Evolutionary conservation across 2,329 filamentous ascomycete species (phyloP).

Genomic region (Penicillium sp.): DNA sequence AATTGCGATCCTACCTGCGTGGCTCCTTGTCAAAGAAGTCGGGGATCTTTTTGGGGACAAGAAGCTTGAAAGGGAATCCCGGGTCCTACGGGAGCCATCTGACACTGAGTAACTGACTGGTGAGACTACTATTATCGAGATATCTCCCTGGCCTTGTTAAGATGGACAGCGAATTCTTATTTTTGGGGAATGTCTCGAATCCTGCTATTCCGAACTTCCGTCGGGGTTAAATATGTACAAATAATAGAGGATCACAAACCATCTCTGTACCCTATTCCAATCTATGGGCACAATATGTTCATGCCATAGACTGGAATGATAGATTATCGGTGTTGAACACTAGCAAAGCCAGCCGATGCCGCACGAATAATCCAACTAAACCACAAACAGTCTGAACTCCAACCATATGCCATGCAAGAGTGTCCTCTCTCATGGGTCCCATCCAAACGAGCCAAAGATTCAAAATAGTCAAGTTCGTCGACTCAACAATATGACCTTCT

Average conservation of each 20-base stretch:
- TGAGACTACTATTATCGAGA: no score
- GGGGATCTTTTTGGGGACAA: slow-evolving; percentile 40
- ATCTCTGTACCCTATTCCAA: neutral
- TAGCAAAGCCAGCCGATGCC: slow-evolving; percentile 81
- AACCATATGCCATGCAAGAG: slow-evolving; percentile 76
- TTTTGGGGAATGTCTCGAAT: neutral
- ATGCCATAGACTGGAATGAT: slow-evolving; percentile 27
- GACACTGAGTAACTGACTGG: neutral
- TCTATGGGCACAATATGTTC: neutral
- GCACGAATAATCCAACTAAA: slow-evolving; percentile 77
- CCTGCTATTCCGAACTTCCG: neutral
- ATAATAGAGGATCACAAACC: neutral
- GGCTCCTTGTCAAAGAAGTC: slow-evolving; percentile 64
- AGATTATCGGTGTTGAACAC: slow-evolving; percentile 88
- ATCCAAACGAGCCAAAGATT: slow-evolving; percentile 97
- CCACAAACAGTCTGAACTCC: slow-evolving; percentile 75
- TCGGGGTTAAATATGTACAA: slow-evolving; percentile 8
- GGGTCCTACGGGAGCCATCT: neutral
- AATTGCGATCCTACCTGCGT: slow-evolving; percentile 63
- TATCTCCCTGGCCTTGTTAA: neutral
- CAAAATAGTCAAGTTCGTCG: slow-evolving; percentile 86
- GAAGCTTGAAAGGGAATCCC: slow-evolving; percentile 30
- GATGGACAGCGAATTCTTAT: neutral
- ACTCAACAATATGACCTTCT: slow-evolving; percentile 72
- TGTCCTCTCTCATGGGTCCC: slow-evolving; percentile 85